A percentile compares a stretch with the other conserved stretches of the same genome.
Evolutionary conservation across 257 asterid genomes (phyloP).

Genomic region (Jacaranda mimosifolia): DNA sequence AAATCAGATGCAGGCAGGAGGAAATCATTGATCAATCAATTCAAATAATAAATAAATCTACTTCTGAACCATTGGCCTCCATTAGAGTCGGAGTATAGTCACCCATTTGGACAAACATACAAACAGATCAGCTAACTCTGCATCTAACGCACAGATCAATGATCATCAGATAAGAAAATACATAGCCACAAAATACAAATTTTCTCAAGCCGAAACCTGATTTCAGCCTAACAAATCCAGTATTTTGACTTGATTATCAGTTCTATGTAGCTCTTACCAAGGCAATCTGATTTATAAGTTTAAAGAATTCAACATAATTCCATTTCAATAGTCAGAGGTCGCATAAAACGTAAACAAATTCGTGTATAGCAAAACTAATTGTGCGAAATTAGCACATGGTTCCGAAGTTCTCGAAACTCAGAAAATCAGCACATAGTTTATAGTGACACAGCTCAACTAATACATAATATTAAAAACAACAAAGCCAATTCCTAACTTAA

Average conservation of each 20-base stretch:
- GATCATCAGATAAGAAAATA: constrained; percentile 8
- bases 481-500: constrained; percentile 19
- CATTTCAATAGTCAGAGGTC: background rate
- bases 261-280: background rate
- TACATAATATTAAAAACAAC: background rate
- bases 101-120: constrained; percentile 3
- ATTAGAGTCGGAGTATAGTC: background rate
- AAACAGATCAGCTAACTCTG: constrained; percentile 11
- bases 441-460: constrained; percentile 3
- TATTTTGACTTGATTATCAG: background rate
- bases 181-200: constrained; percentile 3
- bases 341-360: constrained; percentile 7
- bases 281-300: constrained; percentile 10
- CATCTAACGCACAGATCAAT: constrained; percentile 9
- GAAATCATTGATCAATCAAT: constrained; percentile 12
- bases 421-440: constrained; percentile 24
- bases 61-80: constrained; percentile 15
- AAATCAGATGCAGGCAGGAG: constrained; percentile 11
- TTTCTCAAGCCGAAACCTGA: constrained; percentile 22
- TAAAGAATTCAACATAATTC: background rate
- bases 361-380: background rate
- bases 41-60: constrained; percentile 5
- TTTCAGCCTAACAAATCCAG: constrained; percentile 14
- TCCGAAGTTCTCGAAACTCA: background rate
- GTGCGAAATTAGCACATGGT: constrained; percentile 9